Evolutionary conservation across 148 eudicot genomes (phyloP), one percentile per base, ranked within the genome.

Genomic region (Amaranthus hypochondriacus): DNA sequence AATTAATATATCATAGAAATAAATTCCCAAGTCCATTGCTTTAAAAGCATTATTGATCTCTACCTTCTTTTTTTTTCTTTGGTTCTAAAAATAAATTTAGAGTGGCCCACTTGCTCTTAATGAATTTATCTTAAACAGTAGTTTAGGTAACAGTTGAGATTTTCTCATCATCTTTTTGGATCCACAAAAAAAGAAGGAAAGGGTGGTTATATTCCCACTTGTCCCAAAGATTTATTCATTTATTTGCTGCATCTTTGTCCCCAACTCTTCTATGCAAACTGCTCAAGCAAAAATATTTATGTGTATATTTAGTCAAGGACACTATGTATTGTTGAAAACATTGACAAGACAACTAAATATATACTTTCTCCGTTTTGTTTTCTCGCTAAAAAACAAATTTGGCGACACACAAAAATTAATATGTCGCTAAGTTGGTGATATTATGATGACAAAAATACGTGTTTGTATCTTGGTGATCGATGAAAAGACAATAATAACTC

Each of bases 141-240:
- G 62, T 71, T 66, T 80, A 75, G 83, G 69, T 71, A 67, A 73
- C 58, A 80, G 73, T 75, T 66, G 78, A 71, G 74, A 79, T 76
- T 75, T 80, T 65, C 72, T 70, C 75, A 14, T 59, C 13, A 53
- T 79, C 62, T 74, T 74, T 62, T 74, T 66, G 79, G 79, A 80
- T 75, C 78, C 78, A 75, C 76, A 71, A 58, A 57, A 28, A 75
- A 71, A n/a, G 71, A 21, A 8, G 48, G 12, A 64, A 78, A 44
- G 43, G 46, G 60, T 48, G n/a, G 39, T n/a, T 28, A 63, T 55
- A 63, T 56, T 71, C 75, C 69, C 49, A 71, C 70, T 75, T 75
- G 65, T 63, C 59, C 71, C 70, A 48, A 73, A 11, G 73, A 72
- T 57, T 72, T 77, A 78, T 78, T 67, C 64, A 50, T 7, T 75